Conservation (phyloP, 768 basidiomycete genomes). For the Boletus reticulatus region DNA sequence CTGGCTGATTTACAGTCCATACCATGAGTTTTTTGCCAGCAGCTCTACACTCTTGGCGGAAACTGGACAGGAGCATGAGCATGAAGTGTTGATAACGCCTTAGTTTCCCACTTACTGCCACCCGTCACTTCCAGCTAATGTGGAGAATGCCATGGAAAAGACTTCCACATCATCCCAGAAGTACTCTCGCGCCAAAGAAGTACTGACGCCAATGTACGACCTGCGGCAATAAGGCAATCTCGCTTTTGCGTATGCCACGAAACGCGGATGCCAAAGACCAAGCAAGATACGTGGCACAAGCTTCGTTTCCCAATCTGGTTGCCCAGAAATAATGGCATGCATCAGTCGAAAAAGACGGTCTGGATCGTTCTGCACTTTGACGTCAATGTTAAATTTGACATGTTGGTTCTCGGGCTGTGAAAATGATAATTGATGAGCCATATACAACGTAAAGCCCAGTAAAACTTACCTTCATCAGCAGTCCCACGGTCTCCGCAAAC, state of each 20-base stretch:
- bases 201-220: conserved; percentile 79
- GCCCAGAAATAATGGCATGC: conserved; percentile 59
- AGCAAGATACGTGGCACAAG: conserved; percentile 81
- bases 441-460: conserved; percentile 5
- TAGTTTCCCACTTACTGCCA: conserved; percentile 44
- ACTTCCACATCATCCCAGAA: conserved; percentile 88
- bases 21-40: conserved; percentile 86
- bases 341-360: conserved; percentile 80
- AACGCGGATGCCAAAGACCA: conserved; percentile 91
- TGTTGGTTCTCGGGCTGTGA: conserved; percentile 69
- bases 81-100: not conserved
- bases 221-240: conserved; percentile 81
- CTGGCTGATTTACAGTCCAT: conserved; percentile 93
- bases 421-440: not conserved
- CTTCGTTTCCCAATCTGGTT: conserved; percentile 67
- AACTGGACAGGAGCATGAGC: conserved; percentile 43
- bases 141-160: conserved; percentile 80
- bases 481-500: conserved; percentile 76
- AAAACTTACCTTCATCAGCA: conserved; percentile 69
- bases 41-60: conserved; percentile 73
- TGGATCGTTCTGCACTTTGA: conserved; percentile 92
- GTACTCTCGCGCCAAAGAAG: conserved; percentile 71
- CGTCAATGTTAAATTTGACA: conserved; percentile 84
- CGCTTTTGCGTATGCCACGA: conserved; percentile 71
- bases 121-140: conserved; percentile 72